Conservation (phyloP, 257 asterid species). For the Lycium barbarum region DNA sequence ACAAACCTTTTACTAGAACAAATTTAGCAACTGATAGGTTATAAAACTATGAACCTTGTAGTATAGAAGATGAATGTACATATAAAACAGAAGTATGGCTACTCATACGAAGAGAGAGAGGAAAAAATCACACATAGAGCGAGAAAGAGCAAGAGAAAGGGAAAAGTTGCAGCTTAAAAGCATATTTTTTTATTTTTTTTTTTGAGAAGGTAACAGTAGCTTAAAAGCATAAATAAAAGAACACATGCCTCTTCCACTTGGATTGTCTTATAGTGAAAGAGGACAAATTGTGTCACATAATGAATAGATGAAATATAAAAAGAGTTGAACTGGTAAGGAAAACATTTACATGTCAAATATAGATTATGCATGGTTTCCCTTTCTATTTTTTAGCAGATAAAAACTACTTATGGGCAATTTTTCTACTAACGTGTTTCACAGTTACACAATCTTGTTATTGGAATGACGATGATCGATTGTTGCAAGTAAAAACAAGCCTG, state of each 20-base stretch:
- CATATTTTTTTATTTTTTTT: not conserved
- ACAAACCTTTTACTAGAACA: not conserved
- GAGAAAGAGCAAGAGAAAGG: not conserved
- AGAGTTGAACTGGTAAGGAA: not conserved
- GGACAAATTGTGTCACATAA: not conserved
- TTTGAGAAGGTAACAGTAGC: no score
- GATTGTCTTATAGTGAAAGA: not conserved
- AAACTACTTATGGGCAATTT: not conserved
- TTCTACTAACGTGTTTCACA: constrained; percentile 20
- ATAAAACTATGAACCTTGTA: constrained; percentile 1
- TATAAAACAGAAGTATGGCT: not conserved
- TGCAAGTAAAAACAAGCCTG: not conserved
- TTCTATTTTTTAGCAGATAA: constrained; percentile 6
- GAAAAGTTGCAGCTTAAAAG: not conserved
- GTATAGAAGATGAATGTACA: not conserved
- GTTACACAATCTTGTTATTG: not conserved
- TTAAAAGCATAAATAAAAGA: not conserved
- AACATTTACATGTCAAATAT: constrained; percentile 1
- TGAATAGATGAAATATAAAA: not conserved
- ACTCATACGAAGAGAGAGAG: not conserved
- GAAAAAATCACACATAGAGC: not conserved
- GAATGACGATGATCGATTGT: not conserved
- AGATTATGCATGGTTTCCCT: constrained; percentile 1
- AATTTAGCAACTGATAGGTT: constrained; percentile 13
- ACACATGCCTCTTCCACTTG: not conserved